A percentile compares a stretch with the other conserved stretches of the same genome.
Evolutionary conservation across 495 filamentous ascomycete genomes (phyloP).

Genomic region (Extremus antarcticus): DNA sequence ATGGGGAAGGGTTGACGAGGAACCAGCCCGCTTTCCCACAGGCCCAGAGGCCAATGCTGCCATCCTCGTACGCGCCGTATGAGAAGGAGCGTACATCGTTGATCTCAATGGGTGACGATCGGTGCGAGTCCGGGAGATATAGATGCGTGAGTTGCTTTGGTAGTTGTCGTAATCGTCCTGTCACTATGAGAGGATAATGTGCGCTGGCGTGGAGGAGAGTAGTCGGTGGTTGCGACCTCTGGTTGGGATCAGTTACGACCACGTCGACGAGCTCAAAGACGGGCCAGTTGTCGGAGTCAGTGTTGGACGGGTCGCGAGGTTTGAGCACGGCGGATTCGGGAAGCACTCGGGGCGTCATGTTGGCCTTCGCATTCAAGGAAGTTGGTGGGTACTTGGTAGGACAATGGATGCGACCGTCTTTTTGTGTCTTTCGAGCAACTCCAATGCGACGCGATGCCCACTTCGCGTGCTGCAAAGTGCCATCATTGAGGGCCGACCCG

Average conservation of each 20-base stretch:
- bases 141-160: constrained; percentile 38
- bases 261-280: constrained; percentile 45
- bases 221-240: constrained; percentile 25
- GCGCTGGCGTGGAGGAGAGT: constrained; percentile 41
- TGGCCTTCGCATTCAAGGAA: neutral
- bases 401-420: no score
- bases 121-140: constrained; percentile 35
- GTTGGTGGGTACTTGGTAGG: no score
- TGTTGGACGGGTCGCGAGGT: constrained; percentile 41
- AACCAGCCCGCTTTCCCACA: constrained; percentile 72
- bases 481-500: neutral
- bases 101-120: constrained; percentile 47
- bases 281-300: constrained; percentile 50
- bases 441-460: no score
- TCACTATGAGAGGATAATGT: constrained; percentile 44
- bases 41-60: constrained; percentile 52
- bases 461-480: neutral
- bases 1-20: constrained; percentile 50
- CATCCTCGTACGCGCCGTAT: constrained; percentile 52
- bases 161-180: constrained; percentile 27
- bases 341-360: constrained; percentile 9
- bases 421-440: no score
- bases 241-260: constrained; percentile 30
- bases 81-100: constrained; percentile 53
- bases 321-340: constrained; percentile 47